Evolutionary conservation across 495 filamentous ascomycete species (phyloP).

Genomic region (Penicillium longicatenatum): DNA sequence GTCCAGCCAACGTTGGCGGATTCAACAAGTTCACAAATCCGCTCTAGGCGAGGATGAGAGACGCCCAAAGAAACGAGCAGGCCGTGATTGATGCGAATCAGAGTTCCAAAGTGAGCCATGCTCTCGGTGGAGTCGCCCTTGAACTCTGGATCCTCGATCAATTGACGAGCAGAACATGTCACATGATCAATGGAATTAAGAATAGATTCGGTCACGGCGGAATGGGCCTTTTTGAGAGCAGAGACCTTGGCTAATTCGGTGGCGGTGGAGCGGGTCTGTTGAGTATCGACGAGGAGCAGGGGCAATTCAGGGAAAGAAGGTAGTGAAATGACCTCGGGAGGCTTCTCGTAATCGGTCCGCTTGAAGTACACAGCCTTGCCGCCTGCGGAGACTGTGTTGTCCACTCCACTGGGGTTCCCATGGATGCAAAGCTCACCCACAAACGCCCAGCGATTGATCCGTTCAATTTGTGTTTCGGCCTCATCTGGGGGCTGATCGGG

Average conservation of each 20-base stretch:
- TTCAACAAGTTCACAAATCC: conserved; percentile 89
- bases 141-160: conserved; percentile 67
- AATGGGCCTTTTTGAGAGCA: conserved; percentile 65
- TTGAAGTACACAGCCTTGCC: conserved; percentile 93
- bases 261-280: conserved; percentile 76
- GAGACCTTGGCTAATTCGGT: conserved; percentile 85
- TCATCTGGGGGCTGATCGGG: conserved; percentile 82
- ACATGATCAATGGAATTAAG: conserved; percentile 83
- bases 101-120: conserved; percentile 72
- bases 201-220: conserved; percentile 72
- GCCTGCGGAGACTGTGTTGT: conserved; percentile 93
- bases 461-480: conserved; percentile 80
- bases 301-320: conserved; percentile 88
- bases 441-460: conserved; percentile 97
- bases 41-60: conserved; percentile 89
- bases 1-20: conserved; percentile 92
- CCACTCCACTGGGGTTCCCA: conserved; percentile 92
- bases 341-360: conserved; percentile 72
- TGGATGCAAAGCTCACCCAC: conserved; percentile 97
- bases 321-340: conserved; percentile 74
- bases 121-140: conserved; percentile 57
- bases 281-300: conserved; percentile 85
- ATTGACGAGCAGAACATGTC: conserved; percentile 67
- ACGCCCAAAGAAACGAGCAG: conserved; percentile 85
- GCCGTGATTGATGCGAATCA: conserved; percentile 92